These are phyloP conservation scores for Aspergillus pseudonomiae DNA, from an alignment of 2,329 filamentous ascomycete species.

Conservation along the genomic window DNA sequence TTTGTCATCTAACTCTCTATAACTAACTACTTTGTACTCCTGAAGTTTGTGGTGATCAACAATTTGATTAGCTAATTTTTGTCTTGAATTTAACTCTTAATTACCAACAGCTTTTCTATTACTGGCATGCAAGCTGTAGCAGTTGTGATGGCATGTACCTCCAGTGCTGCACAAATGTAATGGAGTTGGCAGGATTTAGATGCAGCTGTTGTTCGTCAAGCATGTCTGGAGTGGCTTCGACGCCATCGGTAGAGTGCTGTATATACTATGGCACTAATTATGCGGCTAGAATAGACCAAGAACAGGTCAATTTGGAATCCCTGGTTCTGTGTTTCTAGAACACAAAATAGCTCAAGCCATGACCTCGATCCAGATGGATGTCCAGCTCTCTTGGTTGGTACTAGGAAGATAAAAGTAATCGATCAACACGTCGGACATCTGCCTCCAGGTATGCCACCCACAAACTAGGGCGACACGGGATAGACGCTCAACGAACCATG, in stretches of 20 bases:
- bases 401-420: constrained; percentile 34
- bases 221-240: neutral
- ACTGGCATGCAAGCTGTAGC: too few relatives aligned
- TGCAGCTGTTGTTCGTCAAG: neutral
- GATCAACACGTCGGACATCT: constrained; percentile 28
- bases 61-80: too few relatives aligned
- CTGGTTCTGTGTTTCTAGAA: neutral
- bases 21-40: too few relatives aligned
- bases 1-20: too few relatives aligned
- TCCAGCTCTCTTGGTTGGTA: constrained; percentile 31
- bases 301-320: neutral
- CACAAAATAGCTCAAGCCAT: constrained; percentile 16
- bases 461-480: constrained; percentile 28
- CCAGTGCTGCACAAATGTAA: neutral
- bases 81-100: too few relatives aligned
- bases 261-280: neutral
- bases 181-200: neutral
- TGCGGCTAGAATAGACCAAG: neutral
- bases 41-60: too few relatives aligned
- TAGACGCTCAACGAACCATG: constrained; percentile 36
- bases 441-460: constrained; percentile 34
- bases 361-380: constrained; percentile 35
- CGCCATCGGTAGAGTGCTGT: neutral
- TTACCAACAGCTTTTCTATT: too few relatives aligned
- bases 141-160: neutral